Evolutionary conservation across 73 alveolate genomes (phyloP).

Genomic region (Vitrella brassicaformis): DNA sequence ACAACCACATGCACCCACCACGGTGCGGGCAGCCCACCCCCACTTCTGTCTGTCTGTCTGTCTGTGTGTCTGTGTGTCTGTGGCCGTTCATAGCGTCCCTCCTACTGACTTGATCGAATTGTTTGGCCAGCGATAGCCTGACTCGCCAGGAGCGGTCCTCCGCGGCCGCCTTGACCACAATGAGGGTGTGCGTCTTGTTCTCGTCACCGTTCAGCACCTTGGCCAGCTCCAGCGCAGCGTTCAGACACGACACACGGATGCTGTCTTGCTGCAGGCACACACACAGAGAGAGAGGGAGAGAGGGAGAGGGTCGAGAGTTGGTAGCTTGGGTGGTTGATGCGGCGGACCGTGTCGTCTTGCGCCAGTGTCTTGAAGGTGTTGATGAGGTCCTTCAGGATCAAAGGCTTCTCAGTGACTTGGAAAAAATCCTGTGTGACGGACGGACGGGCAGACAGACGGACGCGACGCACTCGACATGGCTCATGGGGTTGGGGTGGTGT

Average conservation of each 20-base stretch:
- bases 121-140: slow-evolving; percentile 52
- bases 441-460: background rate
- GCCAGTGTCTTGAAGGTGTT: slow-evolving; percentile 24
- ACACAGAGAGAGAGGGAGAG: background rate
- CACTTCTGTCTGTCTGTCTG: too few species aligned
- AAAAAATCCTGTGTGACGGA: background rate
- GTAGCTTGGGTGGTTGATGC: background rate
- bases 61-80: too few species aligned
- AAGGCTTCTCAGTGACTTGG: background rate
- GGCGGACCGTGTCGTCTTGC: slow-evolving; percentile 29
- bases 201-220: slow-evolving; percentile 48
- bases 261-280: slow-evolving; percentile 29
- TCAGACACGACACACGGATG: slow-evolving; percentile 57
- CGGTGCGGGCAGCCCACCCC: too few species aligned
- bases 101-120: too few species aligned
- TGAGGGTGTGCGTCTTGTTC: slow-evolving; percentile 28
- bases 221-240: slow-evolving; percentile 51
- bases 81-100: too few species aligned
- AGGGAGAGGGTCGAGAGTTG: background rate
- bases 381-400: slow-evolving; percentile 11
- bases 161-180: slow-evolving; percentile 34
- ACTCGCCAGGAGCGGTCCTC: slow-evolving; percentile 68
- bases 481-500: background rate
- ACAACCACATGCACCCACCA: too few species aligned
- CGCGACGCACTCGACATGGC: background rate